These are phyloP conservation scores for Podospora appendiculata DNA, from an alignment of 495 filamentous ascomycete genomes.

Conservation along the genomic window DNA sequence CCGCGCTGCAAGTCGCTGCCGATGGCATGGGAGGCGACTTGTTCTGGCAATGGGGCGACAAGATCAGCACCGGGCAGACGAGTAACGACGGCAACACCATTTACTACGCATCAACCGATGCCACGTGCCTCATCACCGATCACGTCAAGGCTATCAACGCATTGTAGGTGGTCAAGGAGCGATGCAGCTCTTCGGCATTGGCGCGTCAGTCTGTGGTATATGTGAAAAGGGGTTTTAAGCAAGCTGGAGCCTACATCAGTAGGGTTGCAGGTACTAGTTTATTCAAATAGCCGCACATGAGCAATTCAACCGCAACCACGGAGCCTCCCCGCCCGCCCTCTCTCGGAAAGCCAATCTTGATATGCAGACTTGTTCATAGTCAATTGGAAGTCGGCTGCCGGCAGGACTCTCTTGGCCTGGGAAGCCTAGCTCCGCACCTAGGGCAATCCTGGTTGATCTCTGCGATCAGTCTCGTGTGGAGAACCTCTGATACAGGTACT, in stretches of 20 bases:
- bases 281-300: neutral
- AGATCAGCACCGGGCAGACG: constrained; percentile 41
- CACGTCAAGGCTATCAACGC: constrained; percentile 45
- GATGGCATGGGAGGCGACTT: constrained; percentile 47
- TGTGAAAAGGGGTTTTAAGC: too few relatives aligned
- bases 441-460: neutral
- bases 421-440: neutral
- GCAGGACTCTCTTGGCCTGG: too few relatives aligned
- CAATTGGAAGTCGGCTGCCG: too few relatives aligned
- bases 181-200: neutral
- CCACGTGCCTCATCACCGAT: constrained; percentile 48
- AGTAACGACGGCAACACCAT: constrained; percentile 51
- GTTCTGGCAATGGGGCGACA: constrained; percentile 60
- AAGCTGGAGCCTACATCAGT: too few relatives aligned
- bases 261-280: too few relatives aligned
- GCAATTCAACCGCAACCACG: constrained; percentile 10
- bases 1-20: constrained; percentile 35
- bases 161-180: neutral
- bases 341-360: constrained; percentile 4
- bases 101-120: constrained; percentile 49
- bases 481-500: too few relatives aligned
- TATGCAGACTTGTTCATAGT: neutral
- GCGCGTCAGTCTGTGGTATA: too few relatives aligned
- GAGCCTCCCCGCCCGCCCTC: constrained; percentile 16
- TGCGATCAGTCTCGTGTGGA: too few relatives aligned